These are phyloP conservation scores for Veloboletus limbatus DNA, from an alignment of 1,284 basidiomycete genomes.

Conservation along the genomic window DNA sequence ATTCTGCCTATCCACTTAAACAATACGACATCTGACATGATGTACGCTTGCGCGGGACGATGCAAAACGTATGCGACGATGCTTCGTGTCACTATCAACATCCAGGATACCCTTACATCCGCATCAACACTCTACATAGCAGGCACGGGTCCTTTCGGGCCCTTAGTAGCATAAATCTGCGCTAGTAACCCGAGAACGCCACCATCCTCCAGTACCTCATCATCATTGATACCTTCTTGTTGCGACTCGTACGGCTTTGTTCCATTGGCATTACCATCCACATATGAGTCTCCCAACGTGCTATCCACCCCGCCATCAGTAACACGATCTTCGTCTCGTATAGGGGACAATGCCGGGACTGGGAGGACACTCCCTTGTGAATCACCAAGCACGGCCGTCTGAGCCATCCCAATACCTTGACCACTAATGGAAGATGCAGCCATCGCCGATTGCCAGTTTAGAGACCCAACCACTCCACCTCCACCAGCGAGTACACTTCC, in stretches of 20 bases:
- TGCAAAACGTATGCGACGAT: neutral
- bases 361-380: constrained; percentile 53
- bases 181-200: constrained; percentile 74
- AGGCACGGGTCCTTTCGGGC: constrained; percentile 46
- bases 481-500: constrained; percentile 38
- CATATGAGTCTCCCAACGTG: constrained; percentile 65
- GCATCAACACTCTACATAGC: constrained; percentile 38
- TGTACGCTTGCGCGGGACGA: neutral
- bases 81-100: neutral
- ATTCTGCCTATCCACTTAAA: no score
- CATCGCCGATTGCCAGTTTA: constrained; percentile 29
- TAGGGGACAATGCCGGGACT: constrained; percentile 19
- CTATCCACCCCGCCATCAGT: constrained; percentile 56
- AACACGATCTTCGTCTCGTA: constrained; percentile 46
- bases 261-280: constrained; percentile 52
- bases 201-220: constrained; percentile 57
- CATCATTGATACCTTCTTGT: constrained; percentile 53
- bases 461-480: constrained; percentile 19
- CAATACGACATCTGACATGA: neutral
- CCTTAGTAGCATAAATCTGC: constrained; percentile 72
- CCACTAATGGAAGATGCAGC: constrained; percentile 19
- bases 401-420: constrained; percentile 47
- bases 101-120: neutral
- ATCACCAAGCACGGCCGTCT: constrained; percentile 68
- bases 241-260: constrained; percentile 38